Percentiles rank a stretch among this genome's conserved stretches.
These are phyloP conservation scores for Aspergillus viridinutans DNA, from an alignment of 2,329 filamentous ascomycete genomes.

Conservation along the genomic window DNA sequence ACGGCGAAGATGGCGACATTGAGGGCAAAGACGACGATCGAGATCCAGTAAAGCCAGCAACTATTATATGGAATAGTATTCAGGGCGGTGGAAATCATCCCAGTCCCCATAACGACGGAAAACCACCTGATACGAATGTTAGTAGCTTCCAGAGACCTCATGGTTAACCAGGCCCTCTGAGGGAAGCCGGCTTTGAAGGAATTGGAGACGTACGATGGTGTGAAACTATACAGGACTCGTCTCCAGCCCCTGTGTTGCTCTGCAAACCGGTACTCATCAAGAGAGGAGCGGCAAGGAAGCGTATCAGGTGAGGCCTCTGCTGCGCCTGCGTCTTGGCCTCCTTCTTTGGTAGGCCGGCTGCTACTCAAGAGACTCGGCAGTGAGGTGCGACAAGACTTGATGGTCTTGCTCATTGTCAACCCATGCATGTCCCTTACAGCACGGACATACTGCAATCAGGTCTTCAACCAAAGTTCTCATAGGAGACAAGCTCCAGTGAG, in stretches of 20 bases:
- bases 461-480: background rate
- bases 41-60: slow-evolving; percentile 25
- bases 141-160: background rate
- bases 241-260: slow-evolving; percentile 16
- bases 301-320: background rate
- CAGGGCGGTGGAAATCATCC: slow-evolving; percentile 24
- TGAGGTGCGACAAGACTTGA: background rate
- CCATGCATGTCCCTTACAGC: background rate
- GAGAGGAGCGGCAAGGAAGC: background rate
- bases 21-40: slow-evolving; percentile 18
- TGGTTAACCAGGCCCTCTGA: background rate
- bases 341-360: background rate
- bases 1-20: slow-evolving; percentile 26
- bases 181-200: background rate
- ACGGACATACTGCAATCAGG: background rate
- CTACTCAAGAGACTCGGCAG: background rate
- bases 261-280: background rate
- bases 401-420: background rate
- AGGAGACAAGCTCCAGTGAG: background rate
- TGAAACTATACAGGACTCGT: slow-evolving; percentile 20
- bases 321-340: background rate
- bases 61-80: slow-evolving; percentile 24
- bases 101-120: slow-evolving; percentile 26
- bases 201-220: slow-evolving; percentile 18
- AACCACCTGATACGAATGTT: slow-evolving; percentile 20